A percentile compares a stretch with the other conserved stretches of the same genome.
Conservation (phyloP, 148 eudicot genomes). For the Arbutus unedo region DNA sequence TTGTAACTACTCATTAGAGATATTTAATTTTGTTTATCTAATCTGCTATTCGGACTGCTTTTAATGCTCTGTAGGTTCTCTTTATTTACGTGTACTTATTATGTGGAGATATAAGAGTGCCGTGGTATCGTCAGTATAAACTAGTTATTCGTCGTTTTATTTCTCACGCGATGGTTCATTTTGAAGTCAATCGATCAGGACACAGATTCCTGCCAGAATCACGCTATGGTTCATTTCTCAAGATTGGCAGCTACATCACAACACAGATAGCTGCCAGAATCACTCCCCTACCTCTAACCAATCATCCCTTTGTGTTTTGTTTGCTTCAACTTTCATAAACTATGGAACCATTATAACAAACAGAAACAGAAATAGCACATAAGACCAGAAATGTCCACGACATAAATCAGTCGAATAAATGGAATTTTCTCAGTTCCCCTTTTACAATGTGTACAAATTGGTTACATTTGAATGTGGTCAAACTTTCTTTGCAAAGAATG, state of each 20-base stretch:
- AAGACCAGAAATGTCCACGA: background rate
- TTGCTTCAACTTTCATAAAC: background rate
- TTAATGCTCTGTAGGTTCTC: background rate
- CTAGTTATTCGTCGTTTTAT: too few species aligned
- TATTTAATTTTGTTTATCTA: background rate
- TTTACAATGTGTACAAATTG: background rate
- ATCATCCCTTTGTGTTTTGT: too few species aligned
- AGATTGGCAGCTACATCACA: too few species aligned
- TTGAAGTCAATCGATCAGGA: too few species aligned
- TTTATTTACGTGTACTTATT: background rate
- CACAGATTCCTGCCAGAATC: too few species aligned
- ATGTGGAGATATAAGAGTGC: background rate
- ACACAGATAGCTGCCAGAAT: too few species aligned
- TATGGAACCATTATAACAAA: background rate
- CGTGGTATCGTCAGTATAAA: background rate
- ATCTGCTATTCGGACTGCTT: background rate
- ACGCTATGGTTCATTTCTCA: too few species aligned
- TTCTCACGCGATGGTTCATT: too few species aligned
- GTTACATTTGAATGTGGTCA: background rate
- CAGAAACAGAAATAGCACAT: background rate
- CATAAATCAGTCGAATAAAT: background rate
- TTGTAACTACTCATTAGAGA: background rate
- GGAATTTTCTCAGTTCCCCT: conserved; percentile 4
- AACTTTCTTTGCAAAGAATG: background rate
- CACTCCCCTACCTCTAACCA: too few species aligned